Evolutionary conservation across 805 yeast genomes (phyloP).

Genomic region (Metschnikowia lachancei): DNA sequence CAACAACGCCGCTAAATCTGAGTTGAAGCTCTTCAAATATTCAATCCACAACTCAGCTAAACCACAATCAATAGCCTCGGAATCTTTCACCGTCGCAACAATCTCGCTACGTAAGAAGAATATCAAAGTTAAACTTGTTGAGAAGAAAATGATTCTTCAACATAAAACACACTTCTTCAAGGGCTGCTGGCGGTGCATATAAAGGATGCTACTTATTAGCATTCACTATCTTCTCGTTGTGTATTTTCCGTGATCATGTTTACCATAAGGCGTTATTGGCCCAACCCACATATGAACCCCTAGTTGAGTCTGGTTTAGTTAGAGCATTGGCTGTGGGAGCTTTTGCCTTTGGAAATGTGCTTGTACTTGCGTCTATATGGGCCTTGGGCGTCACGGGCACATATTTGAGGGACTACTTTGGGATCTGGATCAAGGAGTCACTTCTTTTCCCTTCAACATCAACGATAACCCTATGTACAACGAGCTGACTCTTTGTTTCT

Average conservation of each 20-base stretch:
- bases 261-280: conserved; percentile 66
- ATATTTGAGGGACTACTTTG: conserved; percentile 95
- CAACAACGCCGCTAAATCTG: conserved; percentile 17
- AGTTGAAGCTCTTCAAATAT: conserved; percentile 17
- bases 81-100: conserved; percentile 11
- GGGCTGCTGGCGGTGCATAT: conserved; percentile 61
- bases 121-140: conserved; percentile 26
- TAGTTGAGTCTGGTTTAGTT: conserved; percentile 39
- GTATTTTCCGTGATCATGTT: conserved; percentile 75
- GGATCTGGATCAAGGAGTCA: conserved; percentile 87
- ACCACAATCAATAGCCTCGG: conserved; percentile 14
- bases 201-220: conserved; percentile 87
- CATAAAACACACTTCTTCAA: conserved; percentile 75
- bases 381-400: conserved; percentile 94
- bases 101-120: conserved; percentile 23
- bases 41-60: conserved; percentile 22
- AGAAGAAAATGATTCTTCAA: conserved; percentile 47
- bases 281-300: conserved; percentile 65
- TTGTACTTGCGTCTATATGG: conserved; percentile 85
- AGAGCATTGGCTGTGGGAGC: conserved; percentile 51
- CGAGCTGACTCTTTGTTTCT: conserved; percentile 84
- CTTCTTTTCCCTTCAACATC: conserved; percentile 89
- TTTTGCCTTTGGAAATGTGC: conserved; percentile 70
- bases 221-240: conserved; percentile 75
- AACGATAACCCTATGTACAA: conserved; percentile 95